A percentile compares a stretch with the other conserved stretches of the same genome.
phyloP scores from a whole-genome alignment of 306 rosid genomes.

The Gleditsia sinensis region DNA sequence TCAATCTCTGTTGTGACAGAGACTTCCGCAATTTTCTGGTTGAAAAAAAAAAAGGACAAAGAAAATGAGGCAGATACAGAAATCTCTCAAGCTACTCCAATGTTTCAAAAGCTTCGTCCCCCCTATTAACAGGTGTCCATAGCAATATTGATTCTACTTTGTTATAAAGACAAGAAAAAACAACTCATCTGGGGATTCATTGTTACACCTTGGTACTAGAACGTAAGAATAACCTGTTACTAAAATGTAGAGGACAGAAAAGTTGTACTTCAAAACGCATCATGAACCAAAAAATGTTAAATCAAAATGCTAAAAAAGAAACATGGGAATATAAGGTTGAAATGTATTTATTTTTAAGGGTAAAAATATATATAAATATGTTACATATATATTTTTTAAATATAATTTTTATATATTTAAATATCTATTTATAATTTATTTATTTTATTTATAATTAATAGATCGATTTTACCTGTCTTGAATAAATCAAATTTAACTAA shows the following conservation, averaged over 20 bases:
- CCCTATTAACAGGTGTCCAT: slow-evolving; percentile 56
- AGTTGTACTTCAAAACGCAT: slow-evolving; percentile 33
- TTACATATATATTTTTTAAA: no score
- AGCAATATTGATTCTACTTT: slow-evolving; percentile 84
- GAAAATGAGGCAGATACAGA: slow-evolving; percentile 14
- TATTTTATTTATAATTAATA: no score
- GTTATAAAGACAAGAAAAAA: slow-evolving; percentile 86
- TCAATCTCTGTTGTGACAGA: slow-evolving; percentile 38
- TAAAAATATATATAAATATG: no score
- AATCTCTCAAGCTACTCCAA: slow-evolving; percentile 82
- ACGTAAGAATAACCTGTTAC: slow-evolving; percentile 23
- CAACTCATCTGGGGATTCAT: slow-evolving; percentile 52
- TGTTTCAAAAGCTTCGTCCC: slow-evolving; percentile 44
- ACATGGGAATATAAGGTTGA: slow-evolving; percentile 26
- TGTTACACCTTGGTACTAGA: slow-evolving; percentile 42
- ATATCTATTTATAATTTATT: no score
- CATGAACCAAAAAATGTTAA: slow-evolving; percentile 42
- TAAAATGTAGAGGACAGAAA: slow-evolving; percentile 18
- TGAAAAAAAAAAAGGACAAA: slow-evolving; percentile 44
- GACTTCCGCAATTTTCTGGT: slow-evolving; percentile 34
- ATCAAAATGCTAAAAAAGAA: slow-evolving; percentile 14
- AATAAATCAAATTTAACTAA: no score
- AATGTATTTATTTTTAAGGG: background rate
- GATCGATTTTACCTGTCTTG: no score
- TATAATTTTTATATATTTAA: no score